Base-by-base conservation (phyloP, 768 basidiomycete species). In the Imleria badia region DNA sequence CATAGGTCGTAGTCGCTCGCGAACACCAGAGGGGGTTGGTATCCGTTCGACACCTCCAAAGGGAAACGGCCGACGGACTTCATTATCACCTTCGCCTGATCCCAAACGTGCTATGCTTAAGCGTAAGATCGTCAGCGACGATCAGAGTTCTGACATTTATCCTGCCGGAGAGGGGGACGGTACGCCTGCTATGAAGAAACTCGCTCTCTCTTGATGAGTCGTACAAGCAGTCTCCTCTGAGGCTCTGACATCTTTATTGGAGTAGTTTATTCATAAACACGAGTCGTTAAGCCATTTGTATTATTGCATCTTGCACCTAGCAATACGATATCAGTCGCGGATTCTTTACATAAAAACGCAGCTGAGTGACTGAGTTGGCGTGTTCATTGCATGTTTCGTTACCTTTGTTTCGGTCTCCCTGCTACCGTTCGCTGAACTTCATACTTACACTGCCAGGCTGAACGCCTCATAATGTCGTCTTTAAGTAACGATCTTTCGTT, bases 71-170 rank as follows among this genome's bases (percentile, higher is more conserved):
- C 70, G 49, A 65, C 66, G 60, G 52, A 75, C 73, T 42, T 77
- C 79, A 43, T 62, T 69, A 49, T 82, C 84, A 19, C 79, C 78
- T 33, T 78, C 81, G 35, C 78, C 81, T 60, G 79, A 81, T 44
- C 72, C 79, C 59, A 81, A 79, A 62, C 67, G 77, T 60, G 72
- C 73, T 58, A 83, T 87, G 58, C 77, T 76, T 54, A 92, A 92
- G 72, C 89, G 89, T 79, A 92, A 92, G 81, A 82, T 82, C 66
- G 83, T 80, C 50, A 75, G 77, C 55, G 76, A 76, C 66, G 76
- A 81, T 62, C 66, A 48, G 36, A 51, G 51, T 59, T 64, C 69
- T 48, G 69, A 74, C 51, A 43, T 72, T 60, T 59, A 69, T 61
- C 67, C 65, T 62, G 46, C 34, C 26, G 52, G 26, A 48, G 76